phyloP scores from a whole-genome alignment of 495 filamentous ascomycete species.

The Parmelia sp. region DNA sequence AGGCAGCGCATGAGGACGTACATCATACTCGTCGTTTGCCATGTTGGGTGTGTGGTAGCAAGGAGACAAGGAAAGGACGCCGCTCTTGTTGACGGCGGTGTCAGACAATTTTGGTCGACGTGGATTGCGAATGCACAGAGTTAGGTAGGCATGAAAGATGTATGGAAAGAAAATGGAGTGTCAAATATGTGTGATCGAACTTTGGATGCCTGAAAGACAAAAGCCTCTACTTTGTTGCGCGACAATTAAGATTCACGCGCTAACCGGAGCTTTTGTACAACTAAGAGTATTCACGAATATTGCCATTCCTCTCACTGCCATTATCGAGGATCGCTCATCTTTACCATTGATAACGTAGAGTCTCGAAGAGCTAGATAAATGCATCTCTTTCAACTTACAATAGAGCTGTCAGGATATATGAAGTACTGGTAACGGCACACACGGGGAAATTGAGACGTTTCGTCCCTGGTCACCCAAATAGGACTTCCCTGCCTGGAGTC shows the following conservation, averaged over 20 bases:
- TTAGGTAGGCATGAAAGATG: not conserved
- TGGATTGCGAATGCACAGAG: not conserved
- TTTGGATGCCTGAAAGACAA: not conserved
- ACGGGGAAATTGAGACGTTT: not conserved
- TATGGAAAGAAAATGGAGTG: not conserved
- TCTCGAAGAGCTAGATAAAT: not conserved
- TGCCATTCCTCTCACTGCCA: not conserved
- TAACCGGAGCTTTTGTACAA: not conserved
- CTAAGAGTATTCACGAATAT: not conserved
- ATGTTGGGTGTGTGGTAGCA: slow-evolving; percentile 45
- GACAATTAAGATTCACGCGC: not conserved
- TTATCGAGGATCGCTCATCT: not conserved
- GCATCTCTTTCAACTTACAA: not conserved
- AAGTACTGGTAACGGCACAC: not conserved
- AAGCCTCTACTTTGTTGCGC: not conserved
- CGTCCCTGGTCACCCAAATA: not conserved
- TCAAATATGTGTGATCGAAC: not conserved
- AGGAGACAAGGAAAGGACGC: slow-evolving; percentile 12
- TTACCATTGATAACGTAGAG: not conserved
- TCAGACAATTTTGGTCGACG: not conserved
- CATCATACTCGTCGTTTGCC: slow-evolving; percentile 99
- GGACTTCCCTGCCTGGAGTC: not conserved
- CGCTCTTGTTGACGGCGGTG: slow-evolving; percentile 1
- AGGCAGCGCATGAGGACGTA: slow-evolving; percentile 45
- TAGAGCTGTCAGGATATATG: not conserved